Evolutionary conservation across 176 grass and related monocot genomes (phyloP), one percentile per base, ranked within the genome.

Genomic region (Guadua angustifolia): DNA sequence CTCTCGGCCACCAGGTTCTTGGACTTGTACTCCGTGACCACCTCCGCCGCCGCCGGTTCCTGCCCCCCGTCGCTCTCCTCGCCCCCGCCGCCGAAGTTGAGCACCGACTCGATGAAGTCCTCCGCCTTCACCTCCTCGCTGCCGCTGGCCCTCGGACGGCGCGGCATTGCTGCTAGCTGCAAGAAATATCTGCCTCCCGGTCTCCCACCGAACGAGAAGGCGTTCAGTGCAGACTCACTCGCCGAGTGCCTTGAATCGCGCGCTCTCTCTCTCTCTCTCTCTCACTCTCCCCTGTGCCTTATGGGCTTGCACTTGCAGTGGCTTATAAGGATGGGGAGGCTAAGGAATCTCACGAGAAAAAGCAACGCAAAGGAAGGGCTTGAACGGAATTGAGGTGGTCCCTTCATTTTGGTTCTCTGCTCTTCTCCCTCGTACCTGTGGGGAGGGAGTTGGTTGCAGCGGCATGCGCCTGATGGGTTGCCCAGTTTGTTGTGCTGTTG

Each of bases 1-100:
- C 96, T 84, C 82, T 98, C 96, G 11, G 96, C 96, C 51, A 75
- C 89, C 17, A 98, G 86, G 82, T 98, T 98, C 88, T 98, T 95
- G 18, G 96, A 98, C 88, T 98, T 98, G 86, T 65, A 98, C 65
- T 39, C 85, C 63, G 64, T 76, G 26, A 18, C 38, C 73, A 17
- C 66, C 87, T 52, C 87, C 85, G 44, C 49, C 75, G 18, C 36
- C 82, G 43, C 76, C 71, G 25, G 69, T 18, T 82, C 81, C 14
- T 86, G 46, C 57, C 77, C 66, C 9, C 71, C 84, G 3, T 77
- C 91, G 7, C 69, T 87, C 16, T 86, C 93, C 0, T 82, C 82
- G 1, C 12, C 69, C 1, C 51, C 87, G 1, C 49, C 69, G 26
- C 47, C 79, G 73, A 83, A 78, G 74, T 90, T 84, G 72, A 90